phyloP scores from a whole-genome alignment of 2,329 filamentous ascomycete species.

The Leptodontidium sp. region DNA sequence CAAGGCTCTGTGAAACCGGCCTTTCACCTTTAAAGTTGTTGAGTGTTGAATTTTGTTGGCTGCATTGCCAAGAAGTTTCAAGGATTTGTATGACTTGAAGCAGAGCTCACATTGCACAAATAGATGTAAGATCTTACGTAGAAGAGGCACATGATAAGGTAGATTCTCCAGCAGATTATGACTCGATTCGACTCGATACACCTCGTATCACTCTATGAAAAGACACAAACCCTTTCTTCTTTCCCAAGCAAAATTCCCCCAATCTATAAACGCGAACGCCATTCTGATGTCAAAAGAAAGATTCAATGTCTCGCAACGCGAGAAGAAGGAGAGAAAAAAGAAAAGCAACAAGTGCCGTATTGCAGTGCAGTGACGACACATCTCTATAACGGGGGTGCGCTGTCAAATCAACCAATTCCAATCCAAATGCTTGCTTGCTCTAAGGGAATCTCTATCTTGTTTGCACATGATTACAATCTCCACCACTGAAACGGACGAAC shows the following conservation, averaged over 20 bases:
- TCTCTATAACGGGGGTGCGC: constrained; percentile 17
- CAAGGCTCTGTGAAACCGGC: no score
- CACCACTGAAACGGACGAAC: constrained; percentile 8
- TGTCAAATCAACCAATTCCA: constrained; percentile 15
- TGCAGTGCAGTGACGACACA: neutral
- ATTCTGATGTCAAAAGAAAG: constrained; percentile 22
- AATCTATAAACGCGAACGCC: constrained; percentile 34
- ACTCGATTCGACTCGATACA: constrained; percentile 2
- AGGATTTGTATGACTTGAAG: no score
- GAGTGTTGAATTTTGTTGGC: no score
- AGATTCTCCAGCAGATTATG: neutral
- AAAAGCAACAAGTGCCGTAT: neutral
- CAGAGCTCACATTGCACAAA: no score
- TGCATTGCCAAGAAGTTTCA: no score
- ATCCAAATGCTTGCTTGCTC: constrained; percentile 32
- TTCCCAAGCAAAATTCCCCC: constrained; percentile 17
- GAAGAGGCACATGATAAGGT: neutral
- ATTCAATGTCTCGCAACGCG: constrained; percentile 6
- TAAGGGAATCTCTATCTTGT: constrained; percentile 30
- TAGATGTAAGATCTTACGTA: no score
- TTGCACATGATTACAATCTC: constrained; percentile 35
- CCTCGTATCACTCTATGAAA: constrained; percentile 2
- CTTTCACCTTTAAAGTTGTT: no score
- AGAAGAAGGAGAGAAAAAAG: neutral
- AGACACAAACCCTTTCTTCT: neutral